phyloP scores from a whole-genome alignment of 2,329 filamentous ascomycete genomes.

The Aureobasidium sp. region DNA sequence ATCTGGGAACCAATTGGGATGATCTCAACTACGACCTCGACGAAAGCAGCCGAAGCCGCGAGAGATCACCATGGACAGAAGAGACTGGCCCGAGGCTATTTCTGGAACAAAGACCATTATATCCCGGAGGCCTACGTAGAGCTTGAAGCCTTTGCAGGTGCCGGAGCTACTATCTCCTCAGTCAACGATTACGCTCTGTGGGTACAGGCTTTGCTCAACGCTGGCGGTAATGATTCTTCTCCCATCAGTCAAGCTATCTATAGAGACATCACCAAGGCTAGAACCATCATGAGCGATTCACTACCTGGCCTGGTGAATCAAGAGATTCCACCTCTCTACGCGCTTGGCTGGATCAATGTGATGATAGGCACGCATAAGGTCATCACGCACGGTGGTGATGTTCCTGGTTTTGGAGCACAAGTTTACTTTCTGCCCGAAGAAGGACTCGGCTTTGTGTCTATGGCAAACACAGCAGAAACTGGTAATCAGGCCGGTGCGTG shows the following conservation, averaged over 20 bases:
- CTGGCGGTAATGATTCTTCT: background rate
- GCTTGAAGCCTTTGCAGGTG: slow-evolving; percentile 21
- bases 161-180: slow-evolving; percentile 19
- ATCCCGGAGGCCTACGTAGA: background rate
- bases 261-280: background rate
- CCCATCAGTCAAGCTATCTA: background rate
- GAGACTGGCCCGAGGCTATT: background rate
- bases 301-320: background rate
- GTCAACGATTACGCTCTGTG: slow-evolving; percentile 18
- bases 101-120: background rate
- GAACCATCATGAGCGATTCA: background rate
- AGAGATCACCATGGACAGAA: background rate
- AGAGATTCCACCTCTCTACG: background rate
- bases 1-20: background rate
- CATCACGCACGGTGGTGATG: background rate
- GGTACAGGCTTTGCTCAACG: slow-evolving; percentile 17
- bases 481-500: background rate
- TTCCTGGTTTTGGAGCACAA: background rate
- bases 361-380: background rate
- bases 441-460: background rate
- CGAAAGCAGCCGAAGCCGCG: background rate
- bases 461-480: background rate
- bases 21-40: background rate
- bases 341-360: background rate
- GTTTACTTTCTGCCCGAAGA: background rate